Evolutionary conservation across 2,329 filamentous ascomycete species (phyloP).

Genomic region (Talaromyces funiculosus): DNA sequence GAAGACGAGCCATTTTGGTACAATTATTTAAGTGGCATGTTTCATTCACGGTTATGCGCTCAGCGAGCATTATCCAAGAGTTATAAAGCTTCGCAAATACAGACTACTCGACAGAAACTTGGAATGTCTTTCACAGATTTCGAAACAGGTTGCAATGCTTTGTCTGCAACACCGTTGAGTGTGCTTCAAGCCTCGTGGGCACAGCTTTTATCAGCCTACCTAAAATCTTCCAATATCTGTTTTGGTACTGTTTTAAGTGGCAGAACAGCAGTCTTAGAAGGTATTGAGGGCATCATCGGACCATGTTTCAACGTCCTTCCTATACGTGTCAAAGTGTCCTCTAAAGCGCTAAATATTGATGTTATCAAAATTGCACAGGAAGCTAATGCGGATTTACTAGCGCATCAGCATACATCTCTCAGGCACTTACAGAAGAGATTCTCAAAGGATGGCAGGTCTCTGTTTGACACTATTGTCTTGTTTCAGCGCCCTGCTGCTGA

Average conservation of each 20-base stretch:
- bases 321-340: constrained; percentile 53
- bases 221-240: constrained; percentile 61
- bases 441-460: constrained; percentile 42
- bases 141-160: constrained; percentile 45
- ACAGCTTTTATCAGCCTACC: constrained; percentile 54
- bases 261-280: constrained; percentile 60
- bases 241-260: constrained; percentile 86
- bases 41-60: constrained; percentile 30
- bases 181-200: constrained; percentile 70
- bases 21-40: constrained; percentile 49
- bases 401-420: constrained; percentile 69
- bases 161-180: constrained; percentile 60
- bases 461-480: constrained; percentile 79
- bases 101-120: constrained; percentile 16
- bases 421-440: constrained; percentile 60
- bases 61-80: constrained; percentile 16
- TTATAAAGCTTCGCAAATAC: not conserved
- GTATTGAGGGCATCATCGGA: constrained; percentile 67
- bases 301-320: constrained; percentile 92
- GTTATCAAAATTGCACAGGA: constrained; percentile 57
- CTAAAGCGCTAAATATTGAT: constrained; percentile 47
- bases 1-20: constrained; percentile 57
- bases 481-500: constrained; percentile 58
- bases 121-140: constrained; percentile 42
- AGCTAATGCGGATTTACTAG: constrained; percentile 56